Base-by-base conservation (phyloP, 1,139 yeast species). In the Taiozyma sp. region DNA sequence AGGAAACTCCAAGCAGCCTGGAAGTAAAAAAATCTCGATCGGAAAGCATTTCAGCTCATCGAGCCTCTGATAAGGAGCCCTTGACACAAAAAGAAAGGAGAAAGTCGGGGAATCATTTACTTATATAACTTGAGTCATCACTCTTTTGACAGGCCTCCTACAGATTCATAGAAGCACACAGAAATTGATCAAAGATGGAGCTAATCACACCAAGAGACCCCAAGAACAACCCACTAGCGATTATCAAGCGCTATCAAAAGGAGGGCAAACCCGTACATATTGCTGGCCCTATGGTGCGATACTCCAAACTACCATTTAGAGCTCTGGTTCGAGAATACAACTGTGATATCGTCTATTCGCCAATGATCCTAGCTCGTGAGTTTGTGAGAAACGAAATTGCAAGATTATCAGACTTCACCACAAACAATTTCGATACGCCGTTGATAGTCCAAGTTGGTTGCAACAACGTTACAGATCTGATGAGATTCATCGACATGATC, bases 221-320 rank as follows among this genome's bases (percentile, higher is more conserved):
- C n/a, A 63, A 70, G 19, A 76, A 81, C 62, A 80, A 78, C 57
- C 89, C 89, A 8, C 63, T 81, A 16, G 65, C 69, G 41, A 79
- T 85, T 34, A 71, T 85, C 28, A 69, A 73, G 44, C 68, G 71
- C 55, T 72, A 79, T 59, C 65, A 68, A 52, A 57, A 53, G 16
- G 73, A 75, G 47, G 76, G 77, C 1, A 70, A 88, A 51, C 88
- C 90, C 0, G 93, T 84, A 0, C 79, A 76, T 53, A 79, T 93
- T 19, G 93, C 96, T 0, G 99, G 98, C 0, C 99, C 99, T 7
- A 93, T 93, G 99, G 99, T 93, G 1, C 74, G 99, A 49, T 93
- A 93, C 71, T 89, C 97, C 1, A 93, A 93, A 67, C 77, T 95
- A 43, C 97, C 99, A 4, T 93, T 93, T 63, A 76, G 99, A 46